These are phyloP conservation scores for Verticillium longisporum DNA, from an alignment of 2,329 filamentous ascomycete genomes.

Conservation along the genomic window DNA sequence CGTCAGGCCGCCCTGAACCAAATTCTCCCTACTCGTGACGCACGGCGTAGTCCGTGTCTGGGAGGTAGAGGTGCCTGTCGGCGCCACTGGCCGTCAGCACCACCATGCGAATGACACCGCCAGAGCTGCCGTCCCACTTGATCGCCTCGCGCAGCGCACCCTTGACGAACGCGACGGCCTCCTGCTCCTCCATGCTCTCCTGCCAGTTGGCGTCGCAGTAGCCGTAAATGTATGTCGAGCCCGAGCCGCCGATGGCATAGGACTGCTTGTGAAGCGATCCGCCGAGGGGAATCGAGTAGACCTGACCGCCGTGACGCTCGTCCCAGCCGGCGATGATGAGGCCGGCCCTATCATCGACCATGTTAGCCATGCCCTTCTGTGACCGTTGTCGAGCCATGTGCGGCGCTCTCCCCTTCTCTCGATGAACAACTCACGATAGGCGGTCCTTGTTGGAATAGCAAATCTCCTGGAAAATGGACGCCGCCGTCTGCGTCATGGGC, in stretches of 20 bases:
- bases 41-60: conserved; percentile 79
- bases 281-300: conserved; percentile 94
- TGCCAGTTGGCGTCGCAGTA: conserved; percentile 96
- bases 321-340: conserved; percentile 99
- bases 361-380: background rate
- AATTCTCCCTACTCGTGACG: conserved; percentile 49
- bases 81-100: conserved; percentile 87
- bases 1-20: background rate
- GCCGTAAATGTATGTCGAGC: conserved; percentile 98
- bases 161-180: conserved; percentile 91
- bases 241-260: conserved; percentile 92
- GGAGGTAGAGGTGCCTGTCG: conserved; percentile 89
- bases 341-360: conserved; percentile 58
- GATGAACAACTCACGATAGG: conserved; percentile 59
- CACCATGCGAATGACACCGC: conserved; percentile 96
- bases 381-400: background rate
- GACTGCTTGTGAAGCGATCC: conserved; percentile 96
- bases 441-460: conserved; percentile 97
- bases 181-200: conserved; percentile 87
- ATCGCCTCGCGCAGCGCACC: conserved; percentile 86
- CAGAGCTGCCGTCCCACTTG: conserved; percentile 98
- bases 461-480: conserved; percentile 93
- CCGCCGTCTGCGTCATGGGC: conserved; percentile 91
- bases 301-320: conserved; percentile 87
- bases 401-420: background rate